Base-by-base conservation (phyloP, 1,284 basidiomycete genomes). In the Cerioporus squamosus region DNA sequence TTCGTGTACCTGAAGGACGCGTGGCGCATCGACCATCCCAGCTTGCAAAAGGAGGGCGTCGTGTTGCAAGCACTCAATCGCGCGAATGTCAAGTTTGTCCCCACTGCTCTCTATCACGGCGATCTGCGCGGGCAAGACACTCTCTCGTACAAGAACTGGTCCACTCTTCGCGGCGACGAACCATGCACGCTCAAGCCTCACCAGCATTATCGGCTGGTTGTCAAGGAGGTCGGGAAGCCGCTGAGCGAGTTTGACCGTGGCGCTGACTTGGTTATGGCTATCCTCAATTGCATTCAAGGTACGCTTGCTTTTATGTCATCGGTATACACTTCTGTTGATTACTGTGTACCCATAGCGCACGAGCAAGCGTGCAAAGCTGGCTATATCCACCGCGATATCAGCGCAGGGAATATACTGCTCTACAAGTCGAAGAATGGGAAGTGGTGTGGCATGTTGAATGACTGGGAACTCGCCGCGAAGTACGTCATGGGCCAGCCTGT, bases 1-100 rank as follows among this genome's bases (percentile, higher is more conserved):
- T 53, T 64, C 4, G 64, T 67, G 31, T 68, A 65, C 44, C 50
- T 70, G 38, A 71, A 71, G 57, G 70, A 71, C 43, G 57, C 58
- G 3, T 72, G 70, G 70, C 54, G 71, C 4, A 53, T 63, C 23
- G 53, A 62, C 10, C 26, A 57, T 17, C 36, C 42, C n/a, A 59
- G 52, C 4, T 53, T 67, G 26, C 24, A 56, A 5, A 48, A 57
- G 6, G 72, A 72, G 39, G 66, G 64, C 22, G 45, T 55, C 2
- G 61, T 66, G 5, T 68, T 72, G 36, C 49, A 53, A 12, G 20
- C 46, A 3, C 61, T 73, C 1, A 44, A 67, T 18, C 5, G n/a
- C 2, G 31, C 58, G 0, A 24, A 50, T 0, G 65, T 70, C 5
- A 51, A 49, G 0, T 56, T 65, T 38, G 61, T 69, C 9, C 59